phyloP scores from a whole-genome alignment of 2,329 filamentous ascomycete genomes.

The Colletotrichum horii region DNA sequence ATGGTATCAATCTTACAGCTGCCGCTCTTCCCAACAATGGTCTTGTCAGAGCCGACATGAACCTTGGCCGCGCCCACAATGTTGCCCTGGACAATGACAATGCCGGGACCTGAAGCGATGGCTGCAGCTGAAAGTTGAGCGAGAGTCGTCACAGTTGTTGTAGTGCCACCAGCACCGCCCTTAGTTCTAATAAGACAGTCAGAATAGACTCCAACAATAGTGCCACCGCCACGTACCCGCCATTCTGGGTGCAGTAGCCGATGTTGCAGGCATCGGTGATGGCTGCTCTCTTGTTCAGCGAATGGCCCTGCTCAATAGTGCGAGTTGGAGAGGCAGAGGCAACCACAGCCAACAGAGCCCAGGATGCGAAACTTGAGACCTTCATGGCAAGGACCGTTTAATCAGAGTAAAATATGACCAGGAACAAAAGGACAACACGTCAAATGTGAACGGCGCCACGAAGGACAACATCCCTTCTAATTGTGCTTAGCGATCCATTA shows the following conservation, averaged over 20 bases:
- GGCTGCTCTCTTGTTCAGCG: constrained; percentile 13
- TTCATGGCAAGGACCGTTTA: background rate
- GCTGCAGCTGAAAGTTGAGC: constrained; percentile 47
- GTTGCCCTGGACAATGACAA: constrained; percentile 37
- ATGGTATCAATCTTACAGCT: constrained; percentile 10
- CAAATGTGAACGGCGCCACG: background rate
- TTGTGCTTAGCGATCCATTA: background rate
- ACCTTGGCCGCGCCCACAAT: constrained; percentile 41
- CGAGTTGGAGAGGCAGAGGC: constrained; percentile 6
- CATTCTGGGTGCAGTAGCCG: constrained; percentile 20
- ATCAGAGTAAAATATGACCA: background rate
- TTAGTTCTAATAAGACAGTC: background rate
- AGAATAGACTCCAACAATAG: background rate
- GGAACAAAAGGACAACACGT: background rate
- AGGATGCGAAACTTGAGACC: background rate
- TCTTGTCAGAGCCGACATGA: constrained; percentile 44
- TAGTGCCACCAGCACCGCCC: constrained; percentile 16
- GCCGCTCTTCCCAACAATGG: constrained; percentile 39
- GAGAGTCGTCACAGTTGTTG: constrained; percentile 53
- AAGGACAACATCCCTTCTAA: background rate
- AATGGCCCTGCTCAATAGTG: background rate
- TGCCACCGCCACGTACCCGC: background rate
- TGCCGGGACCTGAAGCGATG: constrained; percentile 41
- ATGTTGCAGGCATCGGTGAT: constrained; percentile 20
- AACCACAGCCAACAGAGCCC: background rate